Evolutionary conservation across 1,284 basidiomycete species (phyloP).

Genomic region (Ceratobasidium sp.): DNA sequence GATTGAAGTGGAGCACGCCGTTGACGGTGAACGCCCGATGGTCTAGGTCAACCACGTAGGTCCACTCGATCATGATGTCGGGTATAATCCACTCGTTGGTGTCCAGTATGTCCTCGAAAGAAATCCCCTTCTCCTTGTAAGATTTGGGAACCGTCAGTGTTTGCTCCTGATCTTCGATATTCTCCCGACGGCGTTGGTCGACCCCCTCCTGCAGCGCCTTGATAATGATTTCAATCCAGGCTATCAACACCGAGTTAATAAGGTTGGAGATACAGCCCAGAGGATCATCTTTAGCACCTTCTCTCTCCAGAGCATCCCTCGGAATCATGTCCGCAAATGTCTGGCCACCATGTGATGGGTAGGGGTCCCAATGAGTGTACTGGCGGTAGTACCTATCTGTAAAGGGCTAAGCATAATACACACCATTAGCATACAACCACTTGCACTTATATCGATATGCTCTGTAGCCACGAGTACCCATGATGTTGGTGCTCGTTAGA

Average conservation of each 20-base stretch:
- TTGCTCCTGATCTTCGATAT: no score
- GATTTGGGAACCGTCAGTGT: no score
- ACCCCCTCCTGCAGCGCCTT: no score
- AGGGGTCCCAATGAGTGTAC: not conserved
- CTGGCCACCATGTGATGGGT: not conserved
- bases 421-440: not conserved
- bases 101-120: no score
- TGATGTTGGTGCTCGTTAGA: not conserved
- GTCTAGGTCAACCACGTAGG: slow-evolving; percentile 25
- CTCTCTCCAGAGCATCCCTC: not conserved
- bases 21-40: not conserved
- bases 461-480: slow-evolving; percentile 1
- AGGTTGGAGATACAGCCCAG: no score
- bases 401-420: not conserved
- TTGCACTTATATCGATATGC: slow-evolving; percentile 10
- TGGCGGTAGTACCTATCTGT: not conserved
- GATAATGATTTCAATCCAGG: no score
- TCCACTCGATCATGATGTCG: not conserved
- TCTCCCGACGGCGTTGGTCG: no score
- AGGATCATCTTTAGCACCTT: not conserved
- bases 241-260: no score
- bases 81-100: not conserved
- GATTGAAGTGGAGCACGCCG: not conserved
- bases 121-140: no score
- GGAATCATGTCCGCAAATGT: not conserved